Evolutionary conservation across 2,329 filamentous ascomycete species (phyloP), one percentile per base, ranked within the genome.

Genomic region (Sporothrix protearum): DNA sequence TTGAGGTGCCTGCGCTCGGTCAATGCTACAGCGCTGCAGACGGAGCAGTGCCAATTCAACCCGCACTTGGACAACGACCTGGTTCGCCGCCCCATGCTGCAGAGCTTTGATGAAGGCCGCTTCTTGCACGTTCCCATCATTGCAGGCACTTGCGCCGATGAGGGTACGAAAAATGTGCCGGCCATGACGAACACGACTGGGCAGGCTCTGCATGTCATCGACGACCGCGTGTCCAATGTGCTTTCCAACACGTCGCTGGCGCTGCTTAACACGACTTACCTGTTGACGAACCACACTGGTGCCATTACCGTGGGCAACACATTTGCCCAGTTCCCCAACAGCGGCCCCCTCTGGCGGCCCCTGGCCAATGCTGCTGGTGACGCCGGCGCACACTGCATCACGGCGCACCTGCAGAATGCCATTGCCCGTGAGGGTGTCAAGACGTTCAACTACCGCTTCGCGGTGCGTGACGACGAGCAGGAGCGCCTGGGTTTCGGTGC

Each of bases 401-500:
- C 83, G 1, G 77, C 81, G 75, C 7, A 81, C 3, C 53, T 73
- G 69, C 73, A 73, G 33, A 73, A 73, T 9, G 78, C 81, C 1
- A 72, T 74, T n/a, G 71, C 59, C 16, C 81, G 81, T 61, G 68
- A 81, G 70, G 80, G 70, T 30, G 73, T 77, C 22, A 76, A 78
- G 1, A 86, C 84, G 30, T 94, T 87, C 85, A 90, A 88, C 77
- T 94, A 94, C 78, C 87, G 86, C 55, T 92, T 89, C 81, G 86
- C 90, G 71, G 91, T 93, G 3, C 81, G 87, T 55, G 90, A 92
- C 73, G 84, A 86, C 0, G 76, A 76, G 0, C 81, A 87, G 63
- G 80, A 86, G 28, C 81, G 80, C 0, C 76, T 80, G 1, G 91
- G 91, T 0, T 77, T 84, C 0, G 91, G 91, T 0, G 89, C 91